Conservation (phyloP, 345 rosid species). For the Boechera retrofracta region DNA sequence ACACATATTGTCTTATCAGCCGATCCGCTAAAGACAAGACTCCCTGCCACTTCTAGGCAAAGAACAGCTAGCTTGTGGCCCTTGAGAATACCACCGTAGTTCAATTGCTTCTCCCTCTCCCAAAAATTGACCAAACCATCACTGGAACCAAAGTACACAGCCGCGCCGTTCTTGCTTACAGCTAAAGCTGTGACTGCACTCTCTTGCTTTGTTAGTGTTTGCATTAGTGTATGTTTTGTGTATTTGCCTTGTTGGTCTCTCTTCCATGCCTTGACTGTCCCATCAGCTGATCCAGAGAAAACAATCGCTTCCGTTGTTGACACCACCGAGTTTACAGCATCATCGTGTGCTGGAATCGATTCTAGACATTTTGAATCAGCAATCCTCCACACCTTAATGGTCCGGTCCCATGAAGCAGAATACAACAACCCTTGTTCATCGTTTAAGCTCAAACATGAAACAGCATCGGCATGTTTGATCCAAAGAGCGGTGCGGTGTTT, state of each 20-base stretch:
- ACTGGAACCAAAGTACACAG: constrained; percentile 83
- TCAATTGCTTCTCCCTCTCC: constrained; percentile 72
- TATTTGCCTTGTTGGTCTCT: constrained; percentile 59
- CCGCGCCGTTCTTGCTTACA: constrained; percentile 52
- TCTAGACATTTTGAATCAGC: constrained; percentile 88
- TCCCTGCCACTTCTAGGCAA: constrained; percentile 75
- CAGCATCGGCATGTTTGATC: constrained; percentile 93
- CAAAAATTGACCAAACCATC: constrained; percentile 89
- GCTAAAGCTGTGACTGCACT: constrained; percentile 90
- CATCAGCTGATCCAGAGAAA: constrained; percentile 94
- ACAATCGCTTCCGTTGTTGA: constrained; percentile 57
- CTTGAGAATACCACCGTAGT: constrained; percentile 76
- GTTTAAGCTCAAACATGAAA: constrained; percentile 79
- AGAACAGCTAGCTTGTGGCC: constrained; percentile 94
- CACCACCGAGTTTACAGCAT: constrained; percentile 85
- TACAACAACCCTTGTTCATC: constrained; percentile 70
- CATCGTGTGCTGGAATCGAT: constrained; percentile 86
- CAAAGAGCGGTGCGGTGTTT: constrained; percentile 73
- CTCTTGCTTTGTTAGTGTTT: constrained; percentile 78
- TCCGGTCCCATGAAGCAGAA: constrained; percentile 95
- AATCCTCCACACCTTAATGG: constrained; percentile 89
- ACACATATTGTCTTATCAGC: constrained; percentile 97
- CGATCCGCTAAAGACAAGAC: constrained; percentile 83
- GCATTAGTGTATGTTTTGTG: constrained; percentile 61
- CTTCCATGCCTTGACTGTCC: constrained; percentile 89